Percentiles rank a stretch among this genome's conserved stretches.
phyloP scores from a whole-genome alignment of 768 basidiomycete genomes.

The Neoboletus magnificus region DNA sequence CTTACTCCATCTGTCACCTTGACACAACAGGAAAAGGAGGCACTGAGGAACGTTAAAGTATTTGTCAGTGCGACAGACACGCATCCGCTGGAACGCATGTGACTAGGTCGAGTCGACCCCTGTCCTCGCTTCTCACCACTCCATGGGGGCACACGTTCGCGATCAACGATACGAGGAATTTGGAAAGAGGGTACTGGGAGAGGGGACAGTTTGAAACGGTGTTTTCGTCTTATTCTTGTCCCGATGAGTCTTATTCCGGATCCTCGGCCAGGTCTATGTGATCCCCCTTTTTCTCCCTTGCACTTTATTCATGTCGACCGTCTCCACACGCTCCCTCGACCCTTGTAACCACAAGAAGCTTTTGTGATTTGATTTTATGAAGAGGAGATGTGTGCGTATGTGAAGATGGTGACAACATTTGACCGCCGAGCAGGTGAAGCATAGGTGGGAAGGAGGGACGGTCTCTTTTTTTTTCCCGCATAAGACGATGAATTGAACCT shows the following conservation, averaged over 20 bases:
- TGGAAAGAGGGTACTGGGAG: background rate
- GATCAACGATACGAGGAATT: background rate
- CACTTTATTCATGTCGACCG: background rate
- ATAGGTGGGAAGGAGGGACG: background rate
- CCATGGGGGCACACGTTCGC: background rate
- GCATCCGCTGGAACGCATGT: constrained; percentile 74
- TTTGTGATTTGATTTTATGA: constrained; percentile 22
- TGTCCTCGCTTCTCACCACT: background rate
- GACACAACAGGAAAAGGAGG: constrained; percentile 31
- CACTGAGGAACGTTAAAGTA: constrained; percentile 46
- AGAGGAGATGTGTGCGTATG: background rate
- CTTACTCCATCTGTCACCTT: constrained; percentile 13
- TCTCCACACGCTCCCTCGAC: background rate
- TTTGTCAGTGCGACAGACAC: constrained; percentile 68
- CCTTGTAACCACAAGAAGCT: constrained; percentile 14
- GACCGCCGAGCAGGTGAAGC: background rate
- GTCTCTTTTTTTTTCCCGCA: background rate
- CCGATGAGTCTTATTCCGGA: constrained; percentile 3
- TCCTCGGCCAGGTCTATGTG: background rate
- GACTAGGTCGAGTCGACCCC: constrained; percentile 7
- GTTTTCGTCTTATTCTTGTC: background rate
- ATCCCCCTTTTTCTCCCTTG: background rate
- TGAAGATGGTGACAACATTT: background rate
- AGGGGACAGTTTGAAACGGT: background rate
- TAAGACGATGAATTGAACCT: background rate